phyloP scores from a whole-genome alignment of 441 rosid genomes.

The Eutrema salsugineum region DNA sequence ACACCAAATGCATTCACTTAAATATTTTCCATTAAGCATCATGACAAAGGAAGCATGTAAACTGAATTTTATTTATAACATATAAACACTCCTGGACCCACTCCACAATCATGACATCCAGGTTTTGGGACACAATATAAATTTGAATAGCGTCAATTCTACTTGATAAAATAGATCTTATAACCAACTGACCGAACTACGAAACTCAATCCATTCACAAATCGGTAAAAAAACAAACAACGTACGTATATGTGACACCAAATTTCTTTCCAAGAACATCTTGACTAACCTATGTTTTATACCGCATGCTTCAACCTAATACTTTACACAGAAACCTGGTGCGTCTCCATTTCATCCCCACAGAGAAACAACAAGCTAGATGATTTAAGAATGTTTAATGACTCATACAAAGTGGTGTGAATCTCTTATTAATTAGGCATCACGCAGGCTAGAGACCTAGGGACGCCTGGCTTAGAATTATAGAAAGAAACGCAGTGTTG shows the following conservation, averaged over 20 bases:
- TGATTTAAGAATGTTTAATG: neutral
- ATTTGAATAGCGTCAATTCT: neutral
- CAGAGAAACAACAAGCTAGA: neutral
- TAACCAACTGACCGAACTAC: neutral
- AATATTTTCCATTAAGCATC: neutral
- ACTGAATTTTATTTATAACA: neutral
- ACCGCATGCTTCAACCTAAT: conserved; percentile 5
- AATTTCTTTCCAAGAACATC: conserved; percentile 1
- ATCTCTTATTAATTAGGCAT: conserved; percentile 8
- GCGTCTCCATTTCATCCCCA: conserved; percentile 11
- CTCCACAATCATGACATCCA: conserved; percentile 7
- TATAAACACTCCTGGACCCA: neutral
- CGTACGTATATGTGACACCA: neutral
- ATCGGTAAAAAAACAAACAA: neutral
- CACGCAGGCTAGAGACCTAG: conserved; percentile 6
- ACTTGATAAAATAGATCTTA: conserved; percentile 1
- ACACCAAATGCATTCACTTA: neutral
- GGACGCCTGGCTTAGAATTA: neutral
- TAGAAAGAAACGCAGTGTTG: conserved; percentile 3
- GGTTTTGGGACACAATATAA: neutral
- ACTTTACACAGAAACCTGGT: neutral
- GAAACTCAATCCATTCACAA: neutral
- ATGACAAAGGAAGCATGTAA: neutral
- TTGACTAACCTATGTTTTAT: conserved; percentile 2
- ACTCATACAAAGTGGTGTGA: neutral